Conservation (phyloP, 106 monocot species). For the Narthecium ossifragum region DNA sequence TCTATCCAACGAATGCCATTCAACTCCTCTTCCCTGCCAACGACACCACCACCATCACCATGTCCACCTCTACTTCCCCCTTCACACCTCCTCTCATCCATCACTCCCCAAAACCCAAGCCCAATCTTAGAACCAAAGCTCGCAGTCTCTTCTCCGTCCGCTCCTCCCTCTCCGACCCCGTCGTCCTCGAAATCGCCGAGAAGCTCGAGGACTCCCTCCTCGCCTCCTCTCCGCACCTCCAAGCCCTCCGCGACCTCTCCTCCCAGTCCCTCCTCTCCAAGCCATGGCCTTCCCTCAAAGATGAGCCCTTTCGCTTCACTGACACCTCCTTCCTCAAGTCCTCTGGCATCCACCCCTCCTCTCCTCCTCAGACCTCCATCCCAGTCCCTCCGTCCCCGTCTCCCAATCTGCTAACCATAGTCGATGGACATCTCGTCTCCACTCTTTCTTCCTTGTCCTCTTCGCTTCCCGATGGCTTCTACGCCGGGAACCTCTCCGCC, state of each 20-base stretch:
- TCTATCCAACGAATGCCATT: not conserved
- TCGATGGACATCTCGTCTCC: conserved; percentile 46
- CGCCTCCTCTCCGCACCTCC: conserved; percentile 26
- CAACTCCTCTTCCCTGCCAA: not conserved
- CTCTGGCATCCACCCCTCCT: conserved; percentile 25
- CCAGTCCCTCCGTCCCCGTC: conserved; percentile 10
- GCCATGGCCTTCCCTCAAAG: conserved; percentile 57
- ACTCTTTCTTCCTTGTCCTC: conserved; percentile 40
- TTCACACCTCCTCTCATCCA: conserved; percentile 1
- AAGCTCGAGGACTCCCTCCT: conserved; percentile 77
- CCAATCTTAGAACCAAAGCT: conserved; percentile 6
- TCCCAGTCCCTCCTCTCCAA: conserved; percentile 65
- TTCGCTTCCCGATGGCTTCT: conserved; percentile 44
- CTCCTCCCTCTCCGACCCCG: conserved; percentile 56
- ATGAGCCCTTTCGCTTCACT: conserved; percentile 88
- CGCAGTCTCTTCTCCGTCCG: conserved; percentile 2
- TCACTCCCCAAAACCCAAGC: conserved; percentile 4
- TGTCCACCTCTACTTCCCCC: conserved; percentile 2
- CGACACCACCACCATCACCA: conserved; percentile 4
- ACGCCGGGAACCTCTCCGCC: conserved; percentile 36
- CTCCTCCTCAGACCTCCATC: conserved; percentile 17
- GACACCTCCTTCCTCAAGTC: conserved; percentile 64
- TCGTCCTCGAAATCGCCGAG: conserved; percentile 78
- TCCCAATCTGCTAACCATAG: conserved; percentile 33
- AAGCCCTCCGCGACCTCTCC: conserved; percentile 43